Conservation (phyloP, 176 grass and related monocot genomes). For the Pontederia paniculata region DNA sequence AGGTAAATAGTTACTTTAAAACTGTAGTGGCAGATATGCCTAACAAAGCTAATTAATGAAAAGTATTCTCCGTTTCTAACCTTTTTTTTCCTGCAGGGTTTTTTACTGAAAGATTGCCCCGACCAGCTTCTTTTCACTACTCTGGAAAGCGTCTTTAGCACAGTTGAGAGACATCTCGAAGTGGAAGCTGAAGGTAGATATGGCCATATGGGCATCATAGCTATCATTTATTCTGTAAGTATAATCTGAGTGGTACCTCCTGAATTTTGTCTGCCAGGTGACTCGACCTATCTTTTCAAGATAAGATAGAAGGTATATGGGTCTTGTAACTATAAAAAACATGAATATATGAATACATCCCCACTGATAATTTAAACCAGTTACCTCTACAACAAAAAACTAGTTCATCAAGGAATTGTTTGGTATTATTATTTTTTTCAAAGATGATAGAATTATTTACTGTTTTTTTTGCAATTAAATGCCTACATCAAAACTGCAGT, state of each 20-base stretch:
- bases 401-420: too few species aligned
- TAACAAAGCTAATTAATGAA: neutral
- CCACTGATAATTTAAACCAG: too few species aligned
- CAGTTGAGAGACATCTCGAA: slow-evolving; percentile 51
- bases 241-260: neutral
- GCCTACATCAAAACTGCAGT: too few species aligned
- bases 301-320: neutral
- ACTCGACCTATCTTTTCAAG: too few species aligned
- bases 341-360: too few species aligned
- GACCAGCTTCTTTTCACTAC: slow-evolving; percentile 55
- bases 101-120: slow-evolving; percentile 44
- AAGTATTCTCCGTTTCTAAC: neutral
- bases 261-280: neutral
- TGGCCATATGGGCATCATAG: slow-evolving; percentile 34
- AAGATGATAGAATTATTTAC: too few species aligned
- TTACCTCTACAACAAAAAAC: too few species aligned
- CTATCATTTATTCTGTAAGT: slow-evolving; percentile 41
- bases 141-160: slow-evolving; percentile 48
- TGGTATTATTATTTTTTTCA: too few species aligned
- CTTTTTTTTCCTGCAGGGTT: slow-evolving; percentile 18
- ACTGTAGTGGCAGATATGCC: neutral
- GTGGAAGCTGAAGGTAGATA: slow-evolving; percentile 44
- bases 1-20: slow-evolving; percentile 19
- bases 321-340: too few species aligned
- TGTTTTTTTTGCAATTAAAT: too few species aligned